These are phyloP conservation scores for Serpula lacrymans DNA, from an alignment of 768 basidiomycete species.

Conservation along the genomic window DNA sequence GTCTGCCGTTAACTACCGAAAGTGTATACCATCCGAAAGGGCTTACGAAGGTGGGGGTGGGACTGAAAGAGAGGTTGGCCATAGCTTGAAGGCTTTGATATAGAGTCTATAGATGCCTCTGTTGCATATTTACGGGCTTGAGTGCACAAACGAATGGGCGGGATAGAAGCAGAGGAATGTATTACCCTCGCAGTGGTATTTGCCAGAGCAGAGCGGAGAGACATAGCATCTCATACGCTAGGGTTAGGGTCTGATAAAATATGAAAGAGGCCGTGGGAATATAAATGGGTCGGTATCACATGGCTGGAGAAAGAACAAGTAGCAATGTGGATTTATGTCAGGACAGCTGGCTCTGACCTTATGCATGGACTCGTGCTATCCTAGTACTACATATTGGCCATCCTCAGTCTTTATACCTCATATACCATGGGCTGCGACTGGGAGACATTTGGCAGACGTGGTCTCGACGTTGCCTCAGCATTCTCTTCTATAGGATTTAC, in stretches of 20 bases:
- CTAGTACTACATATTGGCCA: too few species aligned
- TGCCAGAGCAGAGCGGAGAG: too few species aligned
- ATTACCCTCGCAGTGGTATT: too few species aligned
- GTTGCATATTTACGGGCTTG: conserved; percentile 37
- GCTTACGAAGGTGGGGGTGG: conserved; percentile 78
- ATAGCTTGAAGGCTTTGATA: conserved; percentile 65
- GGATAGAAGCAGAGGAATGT: too few species aligned
- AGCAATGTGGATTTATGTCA: too few species aligned
- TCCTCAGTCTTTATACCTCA: too few species aligned
- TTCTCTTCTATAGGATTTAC: conserved; percentile 64
- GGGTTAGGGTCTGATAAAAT: too few species aligned
- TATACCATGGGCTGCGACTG: conserved; percentile 31
- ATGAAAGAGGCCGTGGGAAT: too few species aligned
- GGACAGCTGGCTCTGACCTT: conserved; percentile 5
- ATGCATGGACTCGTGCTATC: conserved; percentile 19
- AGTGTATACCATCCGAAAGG: conserved; percentile 1
- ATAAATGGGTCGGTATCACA: too few species aligned
- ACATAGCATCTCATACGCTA: too few species aligned
- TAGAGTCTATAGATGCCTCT: conserved; percentile 18
- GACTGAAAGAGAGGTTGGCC: conserved; percentile 78
- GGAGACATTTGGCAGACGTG: conserved; percentile 47
- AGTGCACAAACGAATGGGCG: too few species aligned
- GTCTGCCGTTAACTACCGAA: conserved; percentile 6
- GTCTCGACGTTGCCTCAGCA: conserved; percentile 64
- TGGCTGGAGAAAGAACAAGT: too few species aligned